Evolutionary conservation across 306 rosid species (phyloP).

Genomic region (Inga oerstediana): DNA sequence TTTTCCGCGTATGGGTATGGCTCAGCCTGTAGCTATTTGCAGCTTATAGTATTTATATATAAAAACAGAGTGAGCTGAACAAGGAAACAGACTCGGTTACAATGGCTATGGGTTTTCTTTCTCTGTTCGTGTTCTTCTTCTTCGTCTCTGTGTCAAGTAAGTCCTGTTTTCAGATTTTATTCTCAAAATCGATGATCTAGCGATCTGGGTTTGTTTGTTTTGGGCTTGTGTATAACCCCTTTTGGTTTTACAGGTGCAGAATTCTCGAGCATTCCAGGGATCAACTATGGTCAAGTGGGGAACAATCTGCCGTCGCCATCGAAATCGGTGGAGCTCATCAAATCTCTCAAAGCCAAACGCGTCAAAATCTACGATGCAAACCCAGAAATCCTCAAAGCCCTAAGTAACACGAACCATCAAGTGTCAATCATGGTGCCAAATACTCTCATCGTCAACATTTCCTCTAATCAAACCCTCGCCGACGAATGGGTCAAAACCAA

Average conservation of each 20-base stretch:
- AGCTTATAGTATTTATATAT: background rate
- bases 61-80: background rate
- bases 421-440: slow-evolving; percentile 80
- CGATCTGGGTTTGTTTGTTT: background rate
- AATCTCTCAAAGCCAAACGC: slow-evolving; percentile 61
- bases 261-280: slow-evolving; percentile 57
- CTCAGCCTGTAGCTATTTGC: background rate
- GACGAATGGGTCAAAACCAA: slow-evolving; percentile 61
- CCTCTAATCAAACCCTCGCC: slow-evolving; percentile 60
- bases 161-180: background rate
- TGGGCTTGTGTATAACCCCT: background rate
- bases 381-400: slow-evolving; percentile 58
- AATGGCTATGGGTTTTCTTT: slow-evolving; percentile 35
- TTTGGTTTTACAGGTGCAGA: slow-evolving; percentile 47
- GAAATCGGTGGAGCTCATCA: slow-evolving; percentile 51
- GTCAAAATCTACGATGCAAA: slow-evolving; percentile 57
- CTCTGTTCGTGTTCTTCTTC: slow-evolving; percentile 38
- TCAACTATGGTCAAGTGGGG: slow-evolving; percentile 81
- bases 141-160: slow-evolving; percentile 42
- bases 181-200: background rate
- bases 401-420: slow-evolving; percentile 44
- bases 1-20: background rate
- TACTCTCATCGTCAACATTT: slow-evolving; percentile 62
- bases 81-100: background rate
- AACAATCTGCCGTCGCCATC: slow-evolving; percentile 72